phyloP scores from a whole-genome alignment of 2,329 filamentous ascomycete species.

The Colletotrichum camelliae region DNA sequence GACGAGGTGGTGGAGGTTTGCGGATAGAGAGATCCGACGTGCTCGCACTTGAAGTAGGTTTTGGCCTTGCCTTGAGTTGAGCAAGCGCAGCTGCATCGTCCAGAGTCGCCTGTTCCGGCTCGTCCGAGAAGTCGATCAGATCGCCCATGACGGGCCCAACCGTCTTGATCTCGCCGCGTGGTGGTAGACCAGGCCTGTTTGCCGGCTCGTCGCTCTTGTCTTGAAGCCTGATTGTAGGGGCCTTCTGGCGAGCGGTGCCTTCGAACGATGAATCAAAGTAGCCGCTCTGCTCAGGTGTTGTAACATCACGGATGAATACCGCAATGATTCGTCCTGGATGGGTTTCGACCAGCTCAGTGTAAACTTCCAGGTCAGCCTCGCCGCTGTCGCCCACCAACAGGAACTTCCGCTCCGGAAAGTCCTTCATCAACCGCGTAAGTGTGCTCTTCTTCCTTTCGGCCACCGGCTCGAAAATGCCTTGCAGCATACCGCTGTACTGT shows the following conservation, averaged over 20 bases:
- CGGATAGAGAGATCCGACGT: constrained; percentile 33
- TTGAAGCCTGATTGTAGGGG: constrained; percentile 24
- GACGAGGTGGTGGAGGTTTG: constrained; percentile 46
- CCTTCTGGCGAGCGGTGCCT: constrained; percentile 27
- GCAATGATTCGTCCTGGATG: constrained; percentile 84
- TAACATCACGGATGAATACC: constrained; percentile 95
- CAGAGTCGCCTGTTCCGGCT: constrained; percentile 44
- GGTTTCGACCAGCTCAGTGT: constrained; percentile 87
- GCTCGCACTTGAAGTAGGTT: constrained; percentile 25
- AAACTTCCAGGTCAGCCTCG: constrained; percentile 95
- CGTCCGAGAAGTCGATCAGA: constrained; percentile 66
- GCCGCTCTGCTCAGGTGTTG: constrained; percentile 72
- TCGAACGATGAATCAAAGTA: constrained; percentile 76
- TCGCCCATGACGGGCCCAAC: constrained; percentile 56
- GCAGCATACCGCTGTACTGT: constrained; percentile 95
- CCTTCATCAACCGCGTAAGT: constrained; percentile 81
- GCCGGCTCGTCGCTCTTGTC: constrained; percentile 24
- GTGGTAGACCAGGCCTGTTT: constrained; percentile 37
- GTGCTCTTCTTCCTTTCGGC: constrained; percentile 92
- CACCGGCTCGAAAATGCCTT: constrained; percentile 97
- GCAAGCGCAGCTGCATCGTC: constrained; percentile 38
- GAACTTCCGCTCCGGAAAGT: constrained; percentile 90
- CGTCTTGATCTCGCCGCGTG: constrained; percentile 29
- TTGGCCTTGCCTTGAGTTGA: constrained; percentile 29
- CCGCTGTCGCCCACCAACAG: constrained; percentile 94